These are phyloP conservation scores for Coemansia sp. DNA, from an alignment of 192 early-diverging fungal genomes.

Conservation along the genomic window DNA sequence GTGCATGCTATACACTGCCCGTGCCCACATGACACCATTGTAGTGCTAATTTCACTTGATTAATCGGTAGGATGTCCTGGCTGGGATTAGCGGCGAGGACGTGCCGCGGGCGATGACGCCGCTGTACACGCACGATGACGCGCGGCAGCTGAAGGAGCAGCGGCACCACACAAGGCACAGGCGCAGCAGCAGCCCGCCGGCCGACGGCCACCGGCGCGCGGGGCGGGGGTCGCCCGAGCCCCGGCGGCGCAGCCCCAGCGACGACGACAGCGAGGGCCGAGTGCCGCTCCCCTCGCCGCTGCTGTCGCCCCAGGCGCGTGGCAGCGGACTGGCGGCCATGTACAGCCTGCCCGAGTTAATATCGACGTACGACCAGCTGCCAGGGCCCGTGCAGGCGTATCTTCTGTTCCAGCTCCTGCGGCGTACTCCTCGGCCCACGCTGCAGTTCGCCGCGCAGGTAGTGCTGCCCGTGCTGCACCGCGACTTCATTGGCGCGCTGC, in stretches of 20 bases:
- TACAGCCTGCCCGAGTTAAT: constrained; percentile 61
- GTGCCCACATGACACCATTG: background rate
- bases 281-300: constrained; percentile 47
- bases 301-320: constrained; percentile 42
- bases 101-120: constrained; percentile 43
- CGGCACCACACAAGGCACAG: background rate
- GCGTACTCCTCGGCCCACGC: constrained; percentile 74
- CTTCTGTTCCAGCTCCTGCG: constrained; percentile 87
- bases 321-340: constrained; percentile 36
- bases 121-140: constrained; percentile 53
- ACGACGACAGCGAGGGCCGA: constrained; percentile 17
- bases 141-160: constrained; percentile 16
- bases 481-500: constrained; percentile 83
- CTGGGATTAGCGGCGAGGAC: constrained; percentile 14
- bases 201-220: background rate
- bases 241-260: background rate
- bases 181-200: constrained; percentile 13
- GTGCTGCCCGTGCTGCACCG: constrained; percentile 88
- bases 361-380: constrained; percentile 78
- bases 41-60: background rate
- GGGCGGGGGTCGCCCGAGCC: background rate
- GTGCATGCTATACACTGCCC: no score
- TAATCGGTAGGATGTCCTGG: constrained; percentile 28
- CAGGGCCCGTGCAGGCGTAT: constrained; percentile 79
- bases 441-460: constrained; percentile 92